phyloP scores from a whole-genome alignment of 2,329 filamentous ascomycete genomes.

The Fusarium concolor region DNA sequence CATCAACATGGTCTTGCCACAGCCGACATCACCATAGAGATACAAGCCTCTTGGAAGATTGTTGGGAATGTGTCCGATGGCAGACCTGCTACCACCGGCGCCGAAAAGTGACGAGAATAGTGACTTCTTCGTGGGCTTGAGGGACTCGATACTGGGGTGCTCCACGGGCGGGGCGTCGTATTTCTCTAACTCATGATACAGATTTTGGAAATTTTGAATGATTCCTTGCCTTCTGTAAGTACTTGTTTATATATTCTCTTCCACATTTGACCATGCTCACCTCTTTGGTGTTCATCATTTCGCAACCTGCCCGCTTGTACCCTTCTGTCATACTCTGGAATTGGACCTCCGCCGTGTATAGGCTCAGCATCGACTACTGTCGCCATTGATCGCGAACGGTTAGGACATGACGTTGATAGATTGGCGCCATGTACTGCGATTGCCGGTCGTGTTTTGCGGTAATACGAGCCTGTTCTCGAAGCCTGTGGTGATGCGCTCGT shows the following conservation, averaged over 20 bases:
- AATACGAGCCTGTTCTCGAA: slow-evolving; percentile 10
- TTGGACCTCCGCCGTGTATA: slow-evolving; percentile 69
- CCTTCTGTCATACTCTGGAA: slow-evolving; percentile 88
- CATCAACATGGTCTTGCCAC: slow-evolving; percentile 99
- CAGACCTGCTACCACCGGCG: slow-evolving; percentile 53
- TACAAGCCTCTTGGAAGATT: slow-evolving; percentile 89
- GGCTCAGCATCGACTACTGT: slow-evolving; percentile 44
- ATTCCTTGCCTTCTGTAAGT: slow-evolving; percentile 68
- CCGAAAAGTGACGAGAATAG: slow-evolving; percentile 73
- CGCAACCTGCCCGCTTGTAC: slow-evolving; percentile 79
- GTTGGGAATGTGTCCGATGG: slow-evolving; percentile 69
- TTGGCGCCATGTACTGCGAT: slow-evolving; percentile 3
- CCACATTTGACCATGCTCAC: slow-evolving; percentile 55
- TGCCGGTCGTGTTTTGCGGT: slow-evolving; percentile 11
- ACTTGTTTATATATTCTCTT: neutral
- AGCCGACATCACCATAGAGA: slow-evolving; percentile 95
- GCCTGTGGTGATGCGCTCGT: slow-evolving; percentile 35
- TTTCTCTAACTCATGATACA: slow-evolving; percentile 82
- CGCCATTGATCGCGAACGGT: slow-evolving; percentile 44
- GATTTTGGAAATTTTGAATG: slow-evolving; percentile 87
- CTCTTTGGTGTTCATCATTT: slow-evolving; percentile 92
- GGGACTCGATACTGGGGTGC: slow-evolving; percentile 80
- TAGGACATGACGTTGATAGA: slow-evolving; percentile 18
- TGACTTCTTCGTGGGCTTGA: slow-evolving; percentile 65
- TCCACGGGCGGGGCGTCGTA: slow-evolving; percentile 81